A percentile compares a stretch with the other conserved stretches of the same genome.
Conservation (phyloP, 2,329 filamentous ascomycete species). For the Claviceps africana region DNA sequence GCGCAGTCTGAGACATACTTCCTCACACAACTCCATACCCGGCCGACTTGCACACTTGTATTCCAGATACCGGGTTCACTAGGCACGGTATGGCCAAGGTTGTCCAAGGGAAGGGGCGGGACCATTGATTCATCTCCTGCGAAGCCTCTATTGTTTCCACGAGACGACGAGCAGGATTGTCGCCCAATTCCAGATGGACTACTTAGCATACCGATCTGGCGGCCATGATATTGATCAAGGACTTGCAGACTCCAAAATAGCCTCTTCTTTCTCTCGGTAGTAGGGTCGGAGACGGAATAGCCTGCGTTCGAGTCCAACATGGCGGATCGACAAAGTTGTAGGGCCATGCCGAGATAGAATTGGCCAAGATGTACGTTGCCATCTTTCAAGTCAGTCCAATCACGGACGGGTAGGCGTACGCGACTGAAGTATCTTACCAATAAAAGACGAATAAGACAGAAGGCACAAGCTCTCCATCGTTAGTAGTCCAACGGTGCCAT, state of each 20-base stretch:
- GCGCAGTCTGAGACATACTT: slow-evolving; percentile 35
- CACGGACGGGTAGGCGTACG: neutral
- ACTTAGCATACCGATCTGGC: slow-evolving; percentile 29
- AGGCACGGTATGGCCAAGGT: slow-evolving; percentile 25
- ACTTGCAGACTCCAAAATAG: slow-evolving; percentile 38
- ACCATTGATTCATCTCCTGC: slow-evolving; percentile 18
- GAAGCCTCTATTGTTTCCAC: slow-evolving; percentile 7
- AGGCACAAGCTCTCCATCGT: slow-evolving; percentile 38
- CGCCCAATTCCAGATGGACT: slow-evolving; percentile 28
- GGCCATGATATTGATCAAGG: slow-evolving; percentile 35
- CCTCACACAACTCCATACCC: slow-evolving; percentile 35
- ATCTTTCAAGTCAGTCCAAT: slow-evolving; percentile 18
- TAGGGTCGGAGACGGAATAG: slow-evolving; percentile 22
- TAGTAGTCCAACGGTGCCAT: slow-evolving; percentile 32
- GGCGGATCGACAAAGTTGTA: slow-evolving; percentile 36
- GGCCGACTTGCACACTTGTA: slow-evolving; percentile 32
- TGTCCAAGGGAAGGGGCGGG: slow-evolving; percentile 29
- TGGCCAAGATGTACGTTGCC: slow-evolving; percentile 34
- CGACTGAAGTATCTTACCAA: slow-evolving; percentile 20
- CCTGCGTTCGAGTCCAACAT: slow-evolving; percentile 30
- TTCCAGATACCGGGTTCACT: slow-evolving; percentile 36
- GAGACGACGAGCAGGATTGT: slow-evolving; percentile 16
- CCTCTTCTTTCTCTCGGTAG: slow-evolving; percentile 30
- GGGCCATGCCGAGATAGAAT: slow-evolving; percentile 34
- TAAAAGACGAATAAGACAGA: slow-evolving; percentile 34